These are phyloP conservation scores for Tympanopsis confertula DNA, from an alignment of 2,329 filamentous ascomycete genomes.

Conservation along the genomic window DNA sequence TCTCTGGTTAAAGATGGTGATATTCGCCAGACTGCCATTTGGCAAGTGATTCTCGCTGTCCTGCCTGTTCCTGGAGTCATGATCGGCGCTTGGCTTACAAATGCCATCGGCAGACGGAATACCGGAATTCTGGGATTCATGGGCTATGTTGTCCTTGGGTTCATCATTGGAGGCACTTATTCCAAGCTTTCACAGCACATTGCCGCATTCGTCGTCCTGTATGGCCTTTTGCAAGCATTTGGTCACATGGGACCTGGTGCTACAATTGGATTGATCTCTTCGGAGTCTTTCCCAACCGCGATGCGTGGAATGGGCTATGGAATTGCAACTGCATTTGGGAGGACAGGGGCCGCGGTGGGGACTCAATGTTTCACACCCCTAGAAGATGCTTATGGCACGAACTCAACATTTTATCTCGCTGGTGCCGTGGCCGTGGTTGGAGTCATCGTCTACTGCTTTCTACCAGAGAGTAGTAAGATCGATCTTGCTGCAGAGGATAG, in stretches of 20 bases:
- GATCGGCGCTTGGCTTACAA: conserved; percentile 32
- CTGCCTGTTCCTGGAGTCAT: conserved; percentile 35
- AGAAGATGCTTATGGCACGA: background rate
- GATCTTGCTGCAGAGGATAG: background rate
- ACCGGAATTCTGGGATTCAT: conserved; percentile 37
- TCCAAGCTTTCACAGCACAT: conserved; percentile 32
- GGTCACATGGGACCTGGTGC: conserved; percentile 37
- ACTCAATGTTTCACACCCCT: conserved; percentile 13
- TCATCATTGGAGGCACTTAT: conserved; percentile 37
- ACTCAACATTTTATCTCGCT: background rate
- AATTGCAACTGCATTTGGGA: conserved; percentile 36
- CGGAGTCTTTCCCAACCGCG: conserved; percentile 37
- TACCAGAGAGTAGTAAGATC: background rate
- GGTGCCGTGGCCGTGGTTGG: background rate
- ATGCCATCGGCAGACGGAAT: conserved; percentile 32
- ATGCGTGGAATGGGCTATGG: conserved; percentile 38
- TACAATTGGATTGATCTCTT: conserved; percentile 35
- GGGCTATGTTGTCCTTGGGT: conserved; percentile 35
- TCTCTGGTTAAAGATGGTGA: conserved; percentile 21
- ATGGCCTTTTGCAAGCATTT: conserved; percentile 35
- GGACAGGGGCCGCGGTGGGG: conserved; percentile 36
- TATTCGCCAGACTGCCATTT: conserved; percentile 30
- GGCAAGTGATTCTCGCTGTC: conserved; percentile 31
- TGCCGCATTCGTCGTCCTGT: conserved; percentile 37
- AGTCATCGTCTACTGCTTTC: background rate